Base-by-base conservation (phyloP, 257 asterid genomes). In the Lavandula angustifolia region DNA sequence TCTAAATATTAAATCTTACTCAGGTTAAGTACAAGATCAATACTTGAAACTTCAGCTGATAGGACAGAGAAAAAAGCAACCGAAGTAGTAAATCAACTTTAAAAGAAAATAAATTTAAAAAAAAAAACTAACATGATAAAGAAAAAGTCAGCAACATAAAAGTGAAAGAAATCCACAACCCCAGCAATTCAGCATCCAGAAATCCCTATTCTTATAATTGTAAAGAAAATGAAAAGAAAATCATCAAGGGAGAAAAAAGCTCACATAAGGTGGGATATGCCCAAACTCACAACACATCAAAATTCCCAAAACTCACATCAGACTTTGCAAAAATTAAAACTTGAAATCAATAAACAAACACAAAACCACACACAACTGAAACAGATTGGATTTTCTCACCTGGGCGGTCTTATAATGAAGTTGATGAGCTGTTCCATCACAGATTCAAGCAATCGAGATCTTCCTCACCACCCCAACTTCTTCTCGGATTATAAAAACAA, bases 351-450 rank as follows among this genome's bases (percentile, higher is more conserved):
- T 53, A 17, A n/a, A 60, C 31, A 33, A 4, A 42, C n/a, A 50
- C 1, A 62, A 55, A 53, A 44, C 37, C n/a, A 47, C 9, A 29
- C 33, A 71, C 0, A 8, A 34, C 17, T 0, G 43, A 61, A 22
- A 42, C 10, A 13, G 22, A 64, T 38, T 59, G 29, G 50, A 41
- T 73, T 60, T 70, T 53, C 76, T 27, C 67, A 74, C 99, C 99
- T 90, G 78, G 99, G 99, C 9, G 99, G 99, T 50, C 97, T 76
- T 77, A 94, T 90, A 64, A 94, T 90, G 83, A 94, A 87, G 92
- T 88, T 94, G 59, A 94, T 82, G 58, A 94, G 92, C 88, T 85
- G 99, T 74, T 94, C 99, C 99, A 94, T 94, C 22, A 60, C 54
- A 69, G 79, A 82, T 75, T 83, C 66, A 70, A 70, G 51, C 69